Base-by-base conservation (phyloP, 495 filamentous ascomycete species). In the Trypethelium eluteriae region DNA sequence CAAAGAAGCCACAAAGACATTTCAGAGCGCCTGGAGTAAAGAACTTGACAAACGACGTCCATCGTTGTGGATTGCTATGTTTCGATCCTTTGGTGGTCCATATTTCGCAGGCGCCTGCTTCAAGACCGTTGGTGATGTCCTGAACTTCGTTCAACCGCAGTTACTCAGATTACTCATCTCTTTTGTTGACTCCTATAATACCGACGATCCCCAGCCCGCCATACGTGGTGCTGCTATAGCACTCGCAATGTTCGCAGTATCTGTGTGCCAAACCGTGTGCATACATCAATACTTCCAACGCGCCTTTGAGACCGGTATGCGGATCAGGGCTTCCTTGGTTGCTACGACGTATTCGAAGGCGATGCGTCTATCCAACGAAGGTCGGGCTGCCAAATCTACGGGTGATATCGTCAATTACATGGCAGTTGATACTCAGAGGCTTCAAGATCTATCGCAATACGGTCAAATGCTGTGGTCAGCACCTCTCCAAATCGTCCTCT, bases 361-460 rank as follows among this genome's bases (percentile, higher is more conserved):
- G 1, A 81, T 96, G 73, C 88, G 84, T 63, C 81, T 99, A 11
- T 96, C 92, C 0, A 97, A 95, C 71, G 95, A 99, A 78, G 95
- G 93, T 16, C 84, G 93, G 50, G 82, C 89, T n/a, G 73, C 85
- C 34, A 96, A 98, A 78, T 91, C 92, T 2, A 98, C 95, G 2
- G 95, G 95, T 61, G 95, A 99, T 75, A 97, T 98, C 76, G 95
- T 99, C 70, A 99, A 98, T 71, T 91, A 95, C 74, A 98, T 98
- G 91, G 94, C 95, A 35, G 93, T 98, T 32, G 95, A 99, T 76
- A 93, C 92, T 56, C 94, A 98, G 74, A 85, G 95, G 39, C 82
- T 99, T 49, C 89, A 96, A 70, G 95, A 99, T 78, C 79, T 99
- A 64, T 93, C 93, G 2, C 95, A 98, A 72, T 99, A 91, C 73